Evolutionary conservation across 192 early-diverging fungal species (phyloP), one percentile per base, ranked within the genome.

Genomic region (Coemansia sp.): DNA sequence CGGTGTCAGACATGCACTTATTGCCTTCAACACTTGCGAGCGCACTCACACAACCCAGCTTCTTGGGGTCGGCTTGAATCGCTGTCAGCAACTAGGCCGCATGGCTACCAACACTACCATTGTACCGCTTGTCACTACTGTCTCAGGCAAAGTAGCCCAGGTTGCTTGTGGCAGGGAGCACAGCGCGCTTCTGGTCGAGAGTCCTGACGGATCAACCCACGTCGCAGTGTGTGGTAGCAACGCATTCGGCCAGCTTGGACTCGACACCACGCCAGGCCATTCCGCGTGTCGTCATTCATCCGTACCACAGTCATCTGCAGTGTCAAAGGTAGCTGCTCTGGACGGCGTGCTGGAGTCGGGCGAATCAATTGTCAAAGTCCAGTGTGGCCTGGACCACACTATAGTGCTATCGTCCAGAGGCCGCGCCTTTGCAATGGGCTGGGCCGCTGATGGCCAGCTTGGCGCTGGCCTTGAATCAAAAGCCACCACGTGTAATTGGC

Each of bases 391-490:
- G 22, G 88, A 90, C 72, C 84, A 90, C 44, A 87, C 86, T 22
- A 54, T 87, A 22, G 53, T 90, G 6, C 67, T 75, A 18, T 88
- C 88, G 70, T 82, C 83, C 44, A 34, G 50, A 9, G 75, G 76
- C 8, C 79, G 78, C 4, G 53, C 87, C 32, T 87, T 86, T 65
- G 77, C 85, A 0, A 87, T 90, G 87, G 88, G 88, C 33, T 90
- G 88, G 88, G 84, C 87, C 14, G 81, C 87, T n/a, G 88, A 90
- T 58, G 88, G 88, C 8, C 88, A 90, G 73, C 67, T 90, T 27
- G 88, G 88, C 12, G 62, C 84, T 17, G 87, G 87, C 1, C 60
- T 65, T 9, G 62, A 64, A 4, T 76, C 70, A 5, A 76, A 68
- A 5, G 75, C 73, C 21, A 60, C 58, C 4, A 81, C 82, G 38